Percentiles rank a stretch among this genome's conserved stretches.
Evolutionary conservation across 2,329 filamentous ascomycete genomes (phyloP).

Genomic region (Scedosporium dehoogii): DNA sequence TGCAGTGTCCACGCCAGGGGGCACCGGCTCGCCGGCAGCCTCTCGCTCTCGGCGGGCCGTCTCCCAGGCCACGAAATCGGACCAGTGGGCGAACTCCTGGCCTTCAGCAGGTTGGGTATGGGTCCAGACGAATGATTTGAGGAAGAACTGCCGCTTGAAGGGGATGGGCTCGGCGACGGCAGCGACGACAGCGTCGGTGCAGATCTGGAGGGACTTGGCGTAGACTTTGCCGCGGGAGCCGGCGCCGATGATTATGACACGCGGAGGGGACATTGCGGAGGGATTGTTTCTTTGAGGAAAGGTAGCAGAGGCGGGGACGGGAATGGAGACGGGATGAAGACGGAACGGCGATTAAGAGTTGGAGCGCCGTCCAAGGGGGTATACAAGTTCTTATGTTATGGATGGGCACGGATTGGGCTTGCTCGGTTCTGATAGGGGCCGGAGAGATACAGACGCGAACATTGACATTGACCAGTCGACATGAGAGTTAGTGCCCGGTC

Average conservation of each 20-base stretch:
- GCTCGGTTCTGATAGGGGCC: too few species aligned
- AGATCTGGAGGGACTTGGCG: constrained; percentile 54
- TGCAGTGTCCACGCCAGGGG: constrained; percentile 49
- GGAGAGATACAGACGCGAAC: too few species aligned
- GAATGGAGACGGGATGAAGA: background rate
- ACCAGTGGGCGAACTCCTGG: constrained; percentile 65
- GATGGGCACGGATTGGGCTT: too few species aligned
- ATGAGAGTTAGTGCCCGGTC: too few species aligned
- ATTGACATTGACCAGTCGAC: too few species aligned
- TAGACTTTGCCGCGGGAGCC: constrained; percentile 72
- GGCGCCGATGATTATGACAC: constrained; percentile 72
- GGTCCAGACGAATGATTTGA: constrained; percentile 64
- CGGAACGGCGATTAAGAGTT: too few species aligned
- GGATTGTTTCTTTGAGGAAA: constrained; percentile 27
- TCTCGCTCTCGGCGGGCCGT: constrained; percentile 44
- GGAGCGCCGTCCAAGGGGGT: too few species aligned
- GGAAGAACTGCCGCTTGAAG: constrained; percentile 67
- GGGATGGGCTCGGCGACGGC: constrained; percentile 73
- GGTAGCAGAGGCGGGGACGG: background rate
- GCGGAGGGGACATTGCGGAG: constrained; percentile 42
- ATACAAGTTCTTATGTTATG: too few species aligned
- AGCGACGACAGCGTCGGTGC: constrained; percentile 57
- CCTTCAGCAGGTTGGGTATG: constrained; percentile 38
- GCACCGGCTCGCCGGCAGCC: constrained; percentile 36
- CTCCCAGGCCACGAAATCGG: constrained; percentile 68